Conservation (phyloP, 148 eudicot species). For the Silene latifolia region DNA sequence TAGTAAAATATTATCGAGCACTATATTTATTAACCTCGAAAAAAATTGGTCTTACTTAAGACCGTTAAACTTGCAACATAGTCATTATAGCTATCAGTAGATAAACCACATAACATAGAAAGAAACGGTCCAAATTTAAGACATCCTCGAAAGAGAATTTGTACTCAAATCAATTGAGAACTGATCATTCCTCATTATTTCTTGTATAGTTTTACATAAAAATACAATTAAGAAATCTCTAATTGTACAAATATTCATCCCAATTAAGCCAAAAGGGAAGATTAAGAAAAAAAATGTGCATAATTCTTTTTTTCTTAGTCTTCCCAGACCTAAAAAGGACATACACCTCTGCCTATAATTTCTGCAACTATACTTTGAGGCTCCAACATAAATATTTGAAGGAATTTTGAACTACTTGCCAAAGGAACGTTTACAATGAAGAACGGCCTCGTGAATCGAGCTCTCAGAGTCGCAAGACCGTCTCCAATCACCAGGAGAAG, state of each 20-base stretch:
- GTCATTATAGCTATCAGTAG: no score
- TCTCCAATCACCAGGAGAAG: conserved; percentile 48
- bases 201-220: conserved; percentile 7
- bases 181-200: background rate
- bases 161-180: no score
- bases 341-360: no score
- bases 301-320: background rate
- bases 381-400: background rate
- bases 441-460: conserved; percentile 89
- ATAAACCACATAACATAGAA: no score
- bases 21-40: no score
- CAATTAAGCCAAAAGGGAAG: background rate
- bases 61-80: no score
- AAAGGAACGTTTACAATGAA: conserved; percentile 79
- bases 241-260: background rate
- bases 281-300: background rate
- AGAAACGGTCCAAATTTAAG: no score
- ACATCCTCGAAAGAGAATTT: no score
- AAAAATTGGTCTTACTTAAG: no score
- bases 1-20: background rate
- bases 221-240: background rate
- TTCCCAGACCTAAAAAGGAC: background rate
- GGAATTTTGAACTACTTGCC: conserved; percentile 36
- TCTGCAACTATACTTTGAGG: no score
- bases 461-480: conserved; percentile 77